These are phyloP conservation scores for Zoysia matrella DNA, from an alignment of 202 grass and related monocot genomes.

Conservation along the genomic window DNA sequence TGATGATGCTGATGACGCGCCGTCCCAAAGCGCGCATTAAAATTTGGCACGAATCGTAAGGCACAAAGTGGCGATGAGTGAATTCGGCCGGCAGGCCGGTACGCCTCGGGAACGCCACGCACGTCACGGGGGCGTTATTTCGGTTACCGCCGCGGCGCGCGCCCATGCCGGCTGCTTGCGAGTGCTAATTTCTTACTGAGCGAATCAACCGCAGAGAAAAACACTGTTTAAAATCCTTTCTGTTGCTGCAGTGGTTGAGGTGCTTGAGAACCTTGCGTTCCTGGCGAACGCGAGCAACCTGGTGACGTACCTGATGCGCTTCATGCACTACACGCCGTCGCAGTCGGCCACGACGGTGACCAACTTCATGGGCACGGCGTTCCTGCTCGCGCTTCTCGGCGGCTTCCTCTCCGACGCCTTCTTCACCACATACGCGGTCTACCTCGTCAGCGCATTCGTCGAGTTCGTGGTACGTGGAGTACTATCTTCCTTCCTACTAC, in stretches of 20 bases:
- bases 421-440: slow-evolving; percentile 77
- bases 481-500: no score
- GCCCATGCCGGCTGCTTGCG: not conserved
- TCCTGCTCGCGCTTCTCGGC: slow-evolving; percentile 84
- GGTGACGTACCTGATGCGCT: slow-evolving; percentile 74
- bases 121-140: slow-evolving; percentile 34
- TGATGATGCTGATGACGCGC: not conserved
- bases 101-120: slow-evolving; percentile 31
- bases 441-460: slow-evolving; percentile 72
- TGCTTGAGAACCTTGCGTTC: slow-evolving; percentile 79
- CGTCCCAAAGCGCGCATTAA: no score
- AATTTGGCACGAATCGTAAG: no score
- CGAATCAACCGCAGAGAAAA: not conserved
- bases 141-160: slow-evolving; percentile 33
- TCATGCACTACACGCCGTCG: slow-evolving; percentile 86
- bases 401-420: slow-evolving; percentile 96
- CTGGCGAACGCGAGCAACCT: slow-evolving; percentile 95
- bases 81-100: no score
- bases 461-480: slow-evolving; percentile 69
- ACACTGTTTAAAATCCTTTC: not conserved
- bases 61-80: no score
- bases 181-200: not conserved
- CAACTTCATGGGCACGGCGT: slow-evolving; percentile 97
- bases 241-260: slow-evolving; percentile 56
- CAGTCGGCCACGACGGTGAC: slow-evolving; percentile 88